Evolutionary conservation across 805 yeast species (phyloP).

Genomic region (Ogataea haglerorum): DNA sequence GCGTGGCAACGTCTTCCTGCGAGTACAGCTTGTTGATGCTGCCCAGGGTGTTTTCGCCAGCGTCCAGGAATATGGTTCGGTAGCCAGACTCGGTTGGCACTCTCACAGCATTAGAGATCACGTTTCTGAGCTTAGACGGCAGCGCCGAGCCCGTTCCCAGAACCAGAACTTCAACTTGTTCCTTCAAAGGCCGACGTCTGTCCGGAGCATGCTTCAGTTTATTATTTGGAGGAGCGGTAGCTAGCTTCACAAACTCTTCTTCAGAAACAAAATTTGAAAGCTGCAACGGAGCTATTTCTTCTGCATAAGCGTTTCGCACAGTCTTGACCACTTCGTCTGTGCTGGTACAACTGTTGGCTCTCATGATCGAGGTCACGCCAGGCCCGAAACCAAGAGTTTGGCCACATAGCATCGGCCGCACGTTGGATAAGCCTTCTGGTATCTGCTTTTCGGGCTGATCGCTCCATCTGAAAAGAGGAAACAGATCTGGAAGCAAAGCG

Average conservation of each 20-base stretch:
- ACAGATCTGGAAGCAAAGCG: constrained; percentile 42
- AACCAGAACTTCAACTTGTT: constrained; percentile 65
- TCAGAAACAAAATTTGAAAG: constrained; percentile 9
- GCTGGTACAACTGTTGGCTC: constrained; percentile 5
- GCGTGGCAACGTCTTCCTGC: constrained; percentile 34
- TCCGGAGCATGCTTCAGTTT: constrained; percentile 10
- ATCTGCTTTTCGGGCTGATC: constrained; percentile 25
- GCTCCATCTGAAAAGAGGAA: constrained; percentile 40
- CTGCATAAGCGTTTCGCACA: constrained; percentile 26
- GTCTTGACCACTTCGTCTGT: constrained; percentile 22
- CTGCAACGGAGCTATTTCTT: constrained; percentile 22
- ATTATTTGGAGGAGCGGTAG: neutral
- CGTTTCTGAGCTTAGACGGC: constrained; percentile 84
- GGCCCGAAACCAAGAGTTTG: constrained; percentile 25
- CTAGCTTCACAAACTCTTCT: constrained; percentile 9
- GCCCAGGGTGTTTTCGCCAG: constrained; percentile 93
- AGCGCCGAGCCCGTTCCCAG: constrained; percentile 92
- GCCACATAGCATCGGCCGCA: constrained; percentile 29
- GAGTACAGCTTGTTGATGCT: constrained; percentile 62
- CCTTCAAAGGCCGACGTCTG: constrained; percentile 31
- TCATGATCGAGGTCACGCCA: constrained; percentile 7
- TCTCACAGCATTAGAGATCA: constrained; percentile 73
- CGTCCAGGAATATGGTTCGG: constrained; percentile 68
- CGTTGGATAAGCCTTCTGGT: constrained; percentile 25
- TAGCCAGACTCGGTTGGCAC: constrained; percentile 45